Evolutionary conservation across 23 red algal genomes (phyloP).

Genomic region (Chondrus crispus): DNA sequence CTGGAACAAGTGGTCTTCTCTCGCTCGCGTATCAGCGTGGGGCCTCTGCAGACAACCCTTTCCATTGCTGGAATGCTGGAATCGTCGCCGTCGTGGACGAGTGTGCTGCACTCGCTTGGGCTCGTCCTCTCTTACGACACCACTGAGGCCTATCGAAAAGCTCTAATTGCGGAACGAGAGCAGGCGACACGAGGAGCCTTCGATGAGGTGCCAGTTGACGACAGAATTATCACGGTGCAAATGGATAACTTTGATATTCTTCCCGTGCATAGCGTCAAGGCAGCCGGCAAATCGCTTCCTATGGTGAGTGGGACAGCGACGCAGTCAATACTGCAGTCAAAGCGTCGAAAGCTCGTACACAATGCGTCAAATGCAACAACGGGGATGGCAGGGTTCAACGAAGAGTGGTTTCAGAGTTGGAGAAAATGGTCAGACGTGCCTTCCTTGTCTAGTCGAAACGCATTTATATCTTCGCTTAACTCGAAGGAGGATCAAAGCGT

Average conservation of each 20-base stretch:
- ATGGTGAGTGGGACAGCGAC: neutral
- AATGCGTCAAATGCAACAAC: too few species aligned
- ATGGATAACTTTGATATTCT: conserved; percentile 23
- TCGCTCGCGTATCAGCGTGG: neutral
- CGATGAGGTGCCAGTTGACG: neutral
- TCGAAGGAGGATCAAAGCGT: neutral
- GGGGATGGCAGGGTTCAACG: too few species aligned
- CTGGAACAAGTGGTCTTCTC: neutral
- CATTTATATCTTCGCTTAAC: neutral
- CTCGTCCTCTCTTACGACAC: neutral
- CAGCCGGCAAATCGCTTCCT: neutral
- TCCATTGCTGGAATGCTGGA: conserved; percentile 5
- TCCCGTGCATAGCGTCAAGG: neutral
- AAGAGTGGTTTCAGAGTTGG: too few species aligned
- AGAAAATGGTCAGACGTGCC: too few species aligned
- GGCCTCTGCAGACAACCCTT: neutral
- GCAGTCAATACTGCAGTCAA: neutral
- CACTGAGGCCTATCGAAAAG: neutral
- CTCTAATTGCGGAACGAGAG: neutral
- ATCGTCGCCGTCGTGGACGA: neutral
- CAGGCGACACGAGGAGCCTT: neutral
- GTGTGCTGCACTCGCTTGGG: neutral
- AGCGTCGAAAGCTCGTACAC: too few species aligned
- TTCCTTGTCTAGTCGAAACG: too few species aligned
- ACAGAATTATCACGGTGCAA: neutral